Conservation (phyloP, 208 protist species). For the Wallacemonas sp. region DNA sequence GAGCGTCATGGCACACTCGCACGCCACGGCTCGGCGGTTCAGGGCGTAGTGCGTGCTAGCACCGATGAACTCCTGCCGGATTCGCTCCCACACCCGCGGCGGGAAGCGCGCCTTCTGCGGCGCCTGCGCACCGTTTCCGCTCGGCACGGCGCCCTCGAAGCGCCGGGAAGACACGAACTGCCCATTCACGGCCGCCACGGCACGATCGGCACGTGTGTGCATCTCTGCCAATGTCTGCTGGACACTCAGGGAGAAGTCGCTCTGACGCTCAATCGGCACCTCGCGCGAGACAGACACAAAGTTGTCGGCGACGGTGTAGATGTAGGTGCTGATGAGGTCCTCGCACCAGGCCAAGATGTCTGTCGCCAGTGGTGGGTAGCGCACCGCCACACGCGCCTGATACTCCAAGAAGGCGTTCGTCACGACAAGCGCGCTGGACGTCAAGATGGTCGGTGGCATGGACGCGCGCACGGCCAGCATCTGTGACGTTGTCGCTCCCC, state of each 20-base stretch:
- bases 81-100: slow-evolving; percentile 58
- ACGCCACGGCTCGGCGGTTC: slow-evolving; percentile 54
- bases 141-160: background rate
- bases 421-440: slow-evolving; percentile 48
- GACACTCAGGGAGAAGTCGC: slow-evolving; percentile 44
- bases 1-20: slow-evolving; percentile 56
- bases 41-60: slow-evolving; percentile 64
- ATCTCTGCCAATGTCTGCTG: slow-evolving; percentile 52
- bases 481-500: background rate
- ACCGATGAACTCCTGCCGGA: slow-evolving; percentile 51
- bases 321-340: slow-evolving; percentile 64
- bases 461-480: slow-evolving; percentile 23
- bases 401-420: slow-evolving; percentile 76
- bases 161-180: slow-evolving; percentile 17
- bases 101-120: slow-evolving; percentile 39
- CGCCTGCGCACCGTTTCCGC: background rate
- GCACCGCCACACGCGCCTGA: slow-evolving; percentile 66
- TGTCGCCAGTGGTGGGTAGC: slow-evolving; percentile 67
- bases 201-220: slow-evolving; percentile 37
- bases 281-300: slow-evolving; percentile 80
- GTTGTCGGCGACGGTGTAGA: slow-evolving; percentile 83
- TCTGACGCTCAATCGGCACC: slow-evolving; percentile 73
- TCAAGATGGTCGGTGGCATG: slow-evolving; percentile 44
- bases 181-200: slow-evolving; percentile 32
- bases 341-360: slow-evolving; percentile 72